These are phyloP conservation scores for Maudiozyma saulgeensis DNA, from an alignment of 805 yeast species.

Conservation along the genomic window DNA sequence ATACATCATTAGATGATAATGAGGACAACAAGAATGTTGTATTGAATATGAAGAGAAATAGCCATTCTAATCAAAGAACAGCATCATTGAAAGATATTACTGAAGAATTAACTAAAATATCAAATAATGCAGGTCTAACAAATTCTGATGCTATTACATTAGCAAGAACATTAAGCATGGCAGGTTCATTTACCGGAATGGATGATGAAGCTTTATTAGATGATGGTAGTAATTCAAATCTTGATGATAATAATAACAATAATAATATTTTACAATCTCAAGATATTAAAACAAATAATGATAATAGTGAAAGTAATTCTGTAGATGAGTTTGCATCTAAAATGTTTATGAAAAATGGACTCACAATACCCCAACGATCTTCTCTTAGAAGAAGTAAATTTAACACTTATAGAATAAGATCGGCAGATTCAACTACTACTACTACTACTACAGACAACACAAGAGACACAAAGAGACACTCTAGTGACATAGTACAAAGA, in stretches of 20 bases:
- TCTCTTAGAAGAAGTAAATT: conserved; percentile 39
- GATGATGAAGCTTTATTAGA: conserved; percentile 4
- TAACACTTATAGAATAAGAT: conserved; percentile 40
- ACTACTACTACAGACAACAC: neutral
- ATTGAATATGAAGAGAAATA: conserved; percentile 5
- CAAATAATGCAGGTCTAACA: conserved; percentile 68
- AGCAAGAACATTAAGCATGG: conserved; percentile 69
- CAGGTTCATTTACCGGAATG: conserved; percentile 42
- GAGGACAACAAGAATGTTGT: no score
- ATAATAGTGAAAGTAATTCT: neutral
- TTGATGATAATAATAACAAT: neutral
- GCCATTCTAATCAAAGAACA: conserved; percentile 3
- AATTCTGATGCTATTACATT: conserved; percentile 75
- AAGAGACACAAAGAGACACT: neutral
- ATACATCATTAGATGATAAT: conserved; percentile 20
- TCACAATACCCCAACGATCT: conserved; percentile 26
- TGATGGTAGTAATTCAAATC: neutral
- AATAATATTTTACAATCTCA: neutral
- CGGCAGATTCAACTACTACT: conserved; percentile 10
- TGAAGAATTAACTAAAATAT: conserved; percentile 61
- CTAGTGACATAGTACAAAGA: neutral
- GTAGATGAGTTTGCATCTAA: conserved; percentile 23
- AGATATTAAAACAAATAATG: neutral
- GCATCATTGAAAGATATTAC: conserved; percentile 68
- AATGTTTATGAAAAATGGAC: conserved; percentile 22